Conservation (phyloP, 495 filamentous ascomycete genomes). For the Rhypophila decipiens region DNA sequence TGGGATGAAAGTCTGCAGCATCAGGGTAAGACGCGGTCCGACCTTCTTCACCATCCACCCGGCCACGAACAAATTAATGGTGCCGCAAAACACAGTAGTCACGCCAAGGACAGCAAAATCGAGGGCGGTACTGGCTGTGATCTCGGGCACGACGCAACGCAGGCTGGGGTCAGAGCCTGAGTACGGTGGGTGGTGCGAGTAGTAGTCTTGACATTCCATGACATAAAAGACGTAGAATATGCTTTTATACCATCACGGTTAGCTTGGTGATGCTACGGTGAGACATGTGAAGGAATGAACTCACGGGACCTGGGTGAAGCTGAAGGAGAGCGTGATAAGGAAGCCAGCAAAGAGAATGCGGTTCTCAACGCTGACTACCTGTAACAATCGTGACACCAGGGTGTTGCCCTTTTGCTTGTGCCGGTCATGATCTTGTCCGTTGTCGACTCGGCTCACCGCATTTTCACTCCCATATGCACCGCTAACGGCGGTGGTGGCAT, state of each 20-base stretch:
- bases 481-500: not conserved
- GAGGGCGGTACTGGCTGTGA: conserved; percentile 49
- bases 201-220: conserved; percentile 55
- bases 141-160: conserved; percentile 41
- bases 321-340: conserved; percentile 50
- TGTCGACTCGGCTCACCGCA: too few species aligned
- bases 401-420: not conserved
- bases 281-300: conserved; percentile 3
- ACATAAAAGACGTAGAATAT: conserved; percentile 52
- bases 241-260: conserved; percentile 14
- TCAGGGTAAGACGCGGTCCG: conserved; percentile 45
- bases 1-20: conserved; percentile 45
- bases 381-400: not conserved
- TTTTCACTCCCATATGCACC: not conserved
- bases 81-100: conserved; percentile 43
- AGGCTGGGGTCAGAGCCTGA: conserved; percentile 24
- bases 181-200: conserved; percentile 34
- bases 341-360: conserved; percentile 46
- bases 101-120: conserved; percentile 47
- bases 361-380: conserved; percentile 23
- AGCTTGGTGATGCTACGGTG: not conserved
- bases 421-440: too few species aligned
- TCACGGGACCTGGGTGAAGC: conserved; percentile 53
- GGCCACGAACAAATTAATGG: conserved; percentile 51
- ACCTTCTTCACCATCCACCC: conserved; percentile 51